phyloP scores from a whole-genome alignment of 768 basidiomycete genomes.

The Boletus edulis region DNA sequence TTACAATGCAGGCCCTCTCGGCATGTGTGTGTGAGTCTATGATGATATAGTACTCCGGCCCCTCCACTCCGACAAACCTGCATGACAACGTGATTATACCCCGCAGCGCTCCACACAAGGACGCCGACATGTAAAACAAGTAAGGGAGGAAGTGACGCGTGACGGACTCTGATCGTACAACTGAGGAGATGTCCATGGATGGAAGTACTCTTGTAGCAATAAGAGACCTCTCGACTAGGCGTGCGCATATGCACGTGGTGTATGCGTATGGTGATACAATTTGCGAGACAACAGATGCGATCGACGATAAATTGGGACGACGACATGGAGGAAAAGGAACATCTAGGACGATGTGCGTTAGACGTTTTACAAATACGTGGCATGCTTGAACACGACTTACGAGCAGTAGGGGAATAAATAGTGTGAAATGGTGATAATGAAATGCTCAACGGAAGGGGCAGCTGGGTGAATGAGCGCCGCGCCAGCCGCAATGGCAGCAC shows the following conservation, averaged over 20 bases:
- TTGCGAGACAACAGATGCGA: conserved; percentile 27
- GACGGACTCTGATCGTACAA: conserved; percentile 27
- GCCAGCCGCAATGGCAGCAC: conserved; percentile 77
- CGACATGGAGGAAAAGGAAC: conserved; percentile 25
- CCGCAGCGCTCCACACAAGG: conserved; percentile 10
- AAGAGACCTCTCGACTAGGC: conserved; percentile 19
- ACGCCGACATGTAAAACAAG: too few relatives aligned
- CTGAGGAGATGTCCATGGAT: conserved; percentile 19
- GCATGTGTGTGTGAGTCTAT: conserved; percentile 24
- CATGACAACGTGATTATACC: conserved; percentile 18
- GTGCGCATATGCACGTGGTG: conserved; percentile 35
- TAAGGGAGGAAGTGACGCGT: not conserved
- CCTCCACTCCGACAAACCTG: conserved; percentile 23
- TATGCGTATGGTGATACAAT: conserved; percentile 35
- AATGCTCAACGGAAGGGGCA: conserved; percentile 61
- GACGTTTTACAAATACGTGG: not conserved
- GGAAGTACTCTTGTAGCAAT: not conserved
- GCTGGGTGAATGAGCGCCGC: conserved; percentile 54
- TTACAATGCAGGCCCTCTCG: conserved; percentile 31
- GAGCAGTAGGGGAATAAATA: conserved; percentile 29
- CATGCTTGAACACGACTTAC: conserved; percentile 10
- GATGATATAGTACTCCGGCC: conserved; percentile 13
- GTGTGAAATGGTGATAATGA: conserved; percentile 8
- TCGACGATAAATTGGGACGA: conserved; percentile 30
- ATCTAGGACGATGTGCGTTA: conserved; percentile 11